These are phyloP conservation scores for Simplicillium sp. DNA, from an alignment of 2,329 filamentous ascomycete species.

Conservation along the genomic window DNA sequence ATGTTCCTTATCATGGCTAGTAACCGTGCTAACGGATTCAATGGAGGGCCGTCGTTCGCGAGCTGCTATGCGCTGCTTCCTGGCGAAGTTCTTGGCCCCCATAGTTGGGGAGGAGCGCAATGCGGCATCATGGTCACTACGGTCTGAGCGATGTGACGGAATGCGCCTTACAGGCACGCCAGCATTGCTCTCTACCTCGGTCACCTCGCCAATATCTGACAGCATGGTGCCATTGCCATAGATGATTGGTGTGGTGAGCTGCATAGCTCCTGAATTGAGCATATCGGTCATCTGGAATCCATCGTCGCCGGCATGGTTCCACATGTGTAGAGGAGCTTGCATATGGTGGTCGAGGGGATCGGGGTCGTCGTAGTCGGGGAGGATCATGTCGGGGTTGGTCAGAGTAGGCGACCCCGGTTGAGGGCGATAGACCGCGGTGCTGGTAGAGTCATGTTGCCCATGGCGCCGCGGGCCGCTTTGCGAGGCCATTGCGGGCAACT, in stretches of 20 bases:
- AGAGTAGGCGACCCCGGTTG: slow-evolving; percentile 71
- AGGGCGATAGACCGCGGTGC: slow-evolving; percentile 27
- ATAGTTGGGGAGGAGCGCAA: slow-evolving; percentile 36
- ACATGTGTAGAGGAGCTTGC: slow-evolving; percentile 41
- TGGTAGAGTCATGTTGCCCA: slow-evolving; percentile 17
- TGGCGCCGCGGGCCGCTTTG: slow-evolving; percentile 11
- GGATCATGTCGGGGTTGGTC: slow-evolving; percentile 90
- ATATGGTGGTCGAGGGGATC: slow-evolving; percentile 41
- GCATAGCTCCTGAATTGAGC: slow-evolving; percentile 33
- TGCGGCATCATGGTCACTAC: slow-evolving; percentile 23
- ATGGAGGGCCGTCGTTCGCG: slow-evolving; percentile 45
- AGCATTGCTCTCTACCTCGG: slow-evolving; percentile 40
- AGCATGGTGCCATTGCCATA: slow-evolving; percentile 63
- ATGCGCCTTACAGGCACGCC: slow-evolving; percentile 30
- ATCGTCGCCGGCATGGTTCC: slow-evolving; percentile 33
- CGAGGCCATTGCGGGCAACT: no score
- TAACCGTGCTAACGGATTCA: slow-evolving; percentile 53
- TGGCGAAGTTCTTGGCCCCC: slow-evolving; percentile 29
- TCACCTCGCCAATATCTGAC: slow-evolving; percentile 53
- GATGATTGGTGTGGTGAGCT: slow-evolving; percentile 54
- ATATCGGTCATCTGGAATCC: slow-evolving; percentile 28
- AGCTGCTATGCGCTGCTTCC: slow-evolving; percentile 32
- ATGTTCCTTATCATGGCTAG: slow-evolving; percentile 35
- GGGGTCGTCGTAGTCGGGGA: slow-evolving; percentile 62
- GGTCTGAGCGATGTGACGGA: slow-evolving; percentile 22